Base-by-base conservation (phyloP, 1,139 yeast genomes). In the Oligophagozyma castellii region DNA sequence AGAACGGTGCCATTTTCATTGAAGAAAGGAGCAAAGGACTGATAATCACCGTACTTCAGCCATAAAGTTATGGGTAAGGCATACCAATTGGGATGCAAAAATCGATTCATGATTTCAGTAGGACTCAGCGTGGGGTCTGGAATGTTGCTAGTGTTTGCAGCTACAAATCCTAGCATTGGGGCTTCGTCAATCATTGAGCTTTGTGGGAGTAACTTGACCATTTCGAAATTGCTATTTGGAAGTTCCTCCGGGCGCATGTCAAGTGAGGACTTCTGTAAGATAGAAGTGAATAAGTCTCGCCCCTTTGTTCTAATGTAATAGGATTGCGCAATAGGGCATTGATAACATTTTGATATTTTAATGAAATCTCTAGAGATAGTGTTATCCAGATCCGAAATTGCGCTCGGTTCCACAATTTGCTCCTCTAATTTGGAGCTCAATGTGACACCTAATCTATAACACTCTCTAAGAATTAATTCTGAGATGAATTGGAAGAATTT, bases 51-150 rank as follows among this genome's bases (percentile, higher is more conserved):
- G 30, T 75, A 74, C 29, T 67, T 67, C 30, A 86, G 57, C 95
- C 95, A 89, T 29, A 72, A 71, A 1, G 94, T 76, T 5, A 80
- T 67, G 5, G 92, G 81, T 29, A 86, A 59, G 5, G 83, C 73
- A 40, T 76, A 76, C 80, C 93, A 79, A 36, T 78, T 79, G 10
- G 95, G 95, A 51, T 84, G 94, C 42, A 77, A 65, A 47, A 80
- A 79, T 33, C 69, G 71, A 29, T 69, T 65, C 53, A 83, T 60
- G 33, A 83, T 67, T 39, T 76, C 80, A 1, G 80, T 67, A 2
- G 81, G 75, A 5, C 72, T 67, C 16, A 65, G 51, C 2, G 75
- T 67, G 3, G 86, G 80, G 34, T 72, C 67, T 5, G 80, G 78
- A 13, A 74, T 64, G 31, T 67, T 48, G 27, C 53, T 49, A 2